Conservation (phyloP, 139 green algal species). For the Haematococcus lacustris region DNA sequence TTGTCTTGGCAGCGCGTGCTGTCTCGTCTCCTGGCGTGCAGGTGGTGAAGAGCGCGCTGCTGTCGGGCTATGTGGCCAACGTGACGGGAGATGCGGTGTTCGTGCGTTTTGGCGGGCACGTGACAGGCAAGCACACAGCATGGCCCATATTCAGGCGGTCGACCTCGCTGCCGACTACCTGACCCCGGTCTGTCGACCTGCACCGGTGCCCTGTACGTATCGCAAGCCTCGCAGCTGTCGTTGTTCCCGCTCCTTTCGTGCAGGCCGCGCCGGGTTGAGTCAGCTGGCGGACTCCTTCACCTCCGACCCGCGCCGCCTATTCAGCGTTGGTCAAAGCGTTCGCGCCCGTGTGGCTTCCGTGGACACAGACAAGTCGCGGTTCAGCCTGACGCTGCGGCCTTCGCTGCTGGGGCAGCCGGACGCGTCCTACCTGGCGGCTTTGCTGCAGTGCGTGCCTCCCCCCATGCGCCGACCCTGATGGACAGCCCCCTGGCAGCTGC, state of each 20-base stretch:
- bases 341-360: conserved; percentile 28
- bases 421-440: conserved; percentile 25
- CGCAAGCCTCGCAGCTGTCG: too few species aligned
- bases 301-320: conserved; percentile 55
- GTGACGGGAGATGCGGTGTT: conserved; percentile 69
- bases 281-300: conserved; percentile 79
- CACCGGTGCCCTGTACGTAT: too few species aligned
- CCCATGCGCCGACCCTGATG: too few species aligned
- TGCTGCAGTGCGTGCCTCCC: too few species aligned
- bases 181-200: too few species aligned
- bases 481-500: too few species aligned
- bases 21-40: conserved; percentile 42
- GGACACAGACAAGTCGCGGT: conserved; percentile 24
- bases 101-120: conserved; percentile 74
- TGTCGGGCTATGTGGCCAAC: conserved; percentile 74
- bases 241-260: too few species aligned
- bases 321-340: conserved; percentile 66
- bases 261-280: conserved; percentile 50
- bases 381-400: conserved; percentile 59
- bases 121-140: conserved; percentile 73
- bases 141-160: too few species aligned
- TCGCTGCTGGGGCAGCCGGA: conserved; percentile 34
- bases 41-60: conserved; percentile 36
- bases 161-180: too few species aligned
- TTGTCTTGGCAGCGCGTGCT: too few species aligned